A percentile compares a stretch with the other conserved stretches of the same genome.
These are phyloP conservation scores for Ascochyta clinopodiicola DNA, from an alignment of 2,329 filamentous ascomycete species.

Conservation along the genomic window DNA sequence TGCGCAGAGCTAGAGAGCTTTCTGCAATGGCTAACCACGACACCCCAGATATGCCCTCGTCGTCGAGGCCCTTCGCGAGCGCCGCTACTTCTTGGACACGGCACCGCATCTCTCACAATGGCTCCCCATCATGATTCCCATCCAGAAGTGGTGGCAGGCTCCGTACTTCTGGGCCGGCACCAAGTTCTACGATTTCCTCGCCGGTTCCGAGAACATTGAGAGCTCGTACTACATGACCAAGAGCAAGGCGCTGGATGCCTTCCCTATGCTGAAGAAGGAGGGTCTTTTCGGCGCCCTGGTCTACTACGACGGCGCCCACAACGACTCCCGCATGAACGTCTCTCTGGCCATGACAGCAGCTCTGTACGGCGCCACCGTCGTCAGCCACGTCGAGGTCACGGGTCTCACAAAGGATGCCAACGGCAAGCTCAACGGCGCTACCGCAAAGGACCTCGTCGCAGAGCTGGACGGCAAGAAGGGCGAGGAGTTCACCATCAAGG, in stretches of 20 bases:
- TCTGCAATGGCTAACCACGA: slow-evolving; percentile 11
- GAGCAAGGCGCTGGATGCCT: slow-evolving; percentile 84
- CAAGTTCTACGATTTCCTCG: slow-evolving; percentile 85
- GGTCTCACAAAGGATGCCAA: slow-evolving; percentile 74
- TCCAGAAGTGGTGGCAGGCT: slow-evolving; percentile 83
- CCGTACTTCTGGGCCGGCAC: slow-evolving; percentile 80
- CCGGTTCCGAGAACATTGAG: slow-evolving; percentile 85
- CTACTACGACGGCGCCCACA: slow-evolving; percentile 91
- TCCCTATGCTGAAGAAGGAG: slow-evolving; percentile 85
- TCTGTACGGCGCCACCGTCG: slow-evolving; percentile 81
- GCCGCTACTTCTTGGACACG: slow-evolving; percentile 82
- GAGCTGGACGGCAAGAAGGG: slow-evolving; percentile 68
- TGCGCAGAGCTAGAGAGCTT: slow-evolving; percentile 16
- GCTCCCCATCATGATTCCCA: slow-evolving; percentile 82
- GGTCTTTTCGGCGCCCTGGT: slow-evolving; percentile 81
- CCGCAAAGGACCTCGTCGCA: slow-evolving; percentile 72
- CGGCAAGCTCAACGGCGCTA: slow-evolving; percentile 76
- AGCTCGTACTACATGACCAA: slow-evolving; percentile 87
- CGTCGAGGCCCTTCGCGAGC: slow-evolving; percentile 80
- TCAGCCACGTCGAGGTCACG: slow-evolving; percentile 85
- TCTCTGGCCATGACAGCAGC: slow-evolving; percentile 87
- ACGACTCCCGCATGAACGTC: slow-evolving; percentile 92
- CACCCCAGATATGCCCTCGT: slow-evolving; percentile 67
- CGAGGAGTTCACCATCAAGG: slow-evolving; percentile 73
- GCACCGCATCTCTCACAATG: slow-evolving; percentile 82